Evolutionary conservation across 2,329 filamentous ascomycete genomes (phyloP).

Genomic region (Colletotrichum karsti): DNA sequence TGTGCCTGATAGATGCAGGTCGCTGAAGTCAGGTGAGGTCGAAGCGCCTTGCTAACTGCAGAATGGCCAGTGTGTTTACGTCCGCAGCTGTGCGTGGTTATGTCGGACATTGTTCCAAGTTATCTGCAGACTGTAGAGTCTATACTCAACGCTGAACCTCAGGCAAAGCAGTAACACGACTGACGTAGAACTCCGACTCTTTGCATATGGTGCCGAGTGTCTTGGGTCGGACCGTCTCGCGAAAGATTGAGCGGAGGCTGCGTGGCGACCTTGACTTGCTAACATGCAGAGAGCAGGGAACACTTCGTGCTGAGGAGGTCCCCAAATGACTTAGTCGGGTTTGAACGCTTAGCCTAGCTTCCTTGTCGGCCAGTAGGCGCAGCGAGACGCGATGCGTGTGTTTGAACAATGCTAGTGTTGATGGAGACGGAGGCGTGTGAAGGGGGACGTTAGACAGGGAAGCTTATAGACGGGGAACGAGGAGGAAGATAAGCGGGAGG

Average conservation of each 20-base stretch:
- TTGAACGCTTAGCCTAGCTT: neutral
- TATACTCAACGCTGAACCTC: no score
- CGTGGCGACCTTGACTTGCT: neutral
- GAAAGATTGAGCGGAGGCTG: neutral
- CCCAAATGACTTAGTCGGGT: neutral
- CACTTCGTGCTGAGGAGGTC: neutral
- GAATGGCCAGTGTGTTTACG: neutral
- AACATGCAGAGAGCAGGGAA: neutral
- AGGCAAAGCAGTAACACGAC: no score
- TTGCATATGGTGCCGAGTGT: neutral
- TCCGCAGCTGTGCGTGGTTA: no score
- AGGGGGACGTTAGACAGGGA: neutral
- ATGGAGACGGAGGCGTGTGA: neutral
- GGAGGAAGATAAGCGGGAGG: neutral
- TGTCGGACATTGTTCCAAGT: no score
- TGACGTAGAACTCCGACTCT: neutral
- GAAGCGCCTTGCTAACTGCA: neutral
- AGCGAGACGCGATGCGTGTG: neutral
- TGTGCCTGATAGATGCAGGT: conserved; percentile 24
- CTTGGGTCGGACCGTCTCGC: neutral
- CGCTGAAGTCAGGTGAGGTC: neutral
- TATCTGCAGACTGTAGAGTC: no score
- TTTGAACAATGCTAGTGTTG: neutral
- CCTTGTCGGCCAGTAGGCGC: neutral
- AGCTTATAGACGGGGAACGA: neutral